These are phyloP conservation scores for Citrus trifoliata DNA, from an alignment of 345 rosid species.

Conservation along the genomic window DNA sequence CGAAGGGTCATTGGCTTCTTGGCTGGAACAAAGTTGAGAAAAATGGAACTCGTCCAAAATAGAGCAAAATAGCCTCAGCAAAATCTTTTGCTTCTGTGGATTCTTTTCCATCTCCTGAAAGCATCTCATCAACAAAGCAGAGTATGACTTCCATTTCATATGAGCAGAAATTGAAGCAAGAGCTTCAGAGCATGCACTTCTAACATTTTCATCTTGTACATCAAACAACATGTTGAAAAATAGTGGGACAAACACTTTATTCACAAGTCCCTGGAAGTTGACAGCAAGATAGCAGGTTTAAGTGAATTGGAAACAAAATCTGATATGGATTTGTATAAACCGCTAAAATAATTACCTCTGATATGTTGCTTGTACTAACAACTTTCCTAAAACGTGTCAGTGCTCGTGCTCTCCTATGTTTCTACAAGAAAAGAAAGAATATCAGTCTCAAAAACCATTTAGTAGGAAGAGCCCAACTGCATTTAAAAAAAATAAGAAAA, in stretches of 20 bases:
- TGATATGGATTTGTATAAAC: neutral
- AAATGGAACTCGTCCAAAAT: constrained; percentile 82
- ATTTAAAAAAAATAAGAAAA: neutral
- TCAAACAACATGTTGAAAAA: constrained; percentile 82
- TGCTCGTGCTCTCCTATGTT: constrained; percentile 75
- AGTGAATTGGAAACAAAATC: constrained; percentile 1
- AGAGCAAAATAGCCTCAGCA: constrained; percentile 63
- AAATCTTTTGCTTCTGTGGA: constrained; percentile 59
- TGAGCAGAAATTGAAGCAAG: constrained; percentile 68
- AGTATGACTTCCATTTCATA: constrained; percentile 79
- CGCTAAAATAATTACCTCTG: constrained; percentile 44
- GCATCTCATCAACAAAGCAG: constrained; percentile 63
- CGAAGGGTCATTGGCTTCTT: constrained; percentile 28
- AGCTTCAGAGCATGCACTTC: constrained; percentile 67
- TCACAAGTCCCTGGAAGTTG: constrained; percentile 58
- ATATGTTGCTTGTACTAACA: constrained; percentile 37
- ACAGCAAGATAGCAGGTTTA: constrained; percentile 9
- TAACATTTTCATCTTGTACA: constrained; percentile 66
- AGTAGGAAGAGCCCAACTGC: neutral
- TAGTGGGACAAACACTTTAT: constrained; percentile 70
- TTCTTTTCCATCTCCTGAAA: constrained; percentile 61
- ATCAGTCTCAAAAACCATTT: neutral
- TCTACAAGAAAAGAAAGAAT: constrained; percentile 42
- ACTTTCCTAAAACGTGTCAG: constrained; percentile 56
- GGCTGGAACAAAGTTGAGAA: constrained; percentile 27